Percentiles rank a stretch among this genome's conserved stretches.
phyloP scores from a whole-genome alignment of 805 yeast species.

The Wickerhamiella dianesei region DNA sequence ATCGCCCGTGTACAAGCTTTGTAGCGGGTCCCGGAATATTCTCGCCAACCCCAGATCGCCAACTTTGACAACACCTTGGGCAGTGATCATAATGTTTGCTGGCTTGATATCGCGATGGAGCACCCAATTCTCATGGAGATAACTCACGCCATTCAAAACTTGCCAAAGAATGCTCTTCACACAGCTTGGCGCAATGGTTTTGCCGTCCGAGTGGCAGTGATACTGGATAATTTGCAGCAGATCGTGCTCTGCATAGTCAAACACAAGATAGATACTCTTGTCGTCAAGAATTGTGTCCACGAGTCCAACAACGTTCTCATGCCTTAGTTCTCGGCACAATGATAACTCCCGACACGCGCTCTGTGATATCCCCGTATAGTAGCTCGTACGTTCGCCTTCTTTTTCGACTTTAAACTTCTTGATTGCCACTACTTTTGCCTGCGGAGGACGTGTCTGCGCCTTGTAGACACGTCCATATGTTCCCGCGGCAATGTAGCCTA shows the following conservation, averaged over 20 bases:
- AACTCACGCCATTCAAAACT: slow-evolving; percentile 79
- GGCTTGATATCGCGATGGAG: slow-evolving; percentile 93
- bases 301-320: slow-evolving; percentile 65
- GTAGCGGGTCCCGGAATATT: slow-evolving; percentile 73
- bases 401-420: slow-evolving; percentile 92
- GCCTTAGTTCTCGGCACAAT: slow-evolving; percentile 71
- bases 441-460: slow-evolving; percentile 42
- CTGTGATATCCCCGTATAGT: slow-evolving; percentile 91
- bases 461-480: slow-evolving; percentile 94
- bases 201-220: slow-evolving; percentile 45
- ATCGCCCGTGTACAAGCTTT: slow-evolving; percentile 79
- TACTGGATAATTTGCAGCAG: slow-evolving; percentile 83
- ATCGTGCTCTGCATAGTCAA: slow-evolving; percentile 95
- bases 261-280: slow-evolving; percentile 85
- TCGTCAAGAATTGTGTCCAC: slow-evolving; percentile 77
- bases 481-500: slow-evolving; percentile 97
- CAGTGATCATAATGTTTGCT: slow-evolving; percentile 92
- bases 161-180: slow-evolving; percentile 85
- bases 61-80: slow-evolving; percentile 80
- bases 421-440: slow-evolving; percentile 40
- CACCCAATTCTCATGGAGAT: slow-evolving; percentile 90
- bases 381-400: slow-evolving; percentile 65
- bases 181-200: slow-evolving; percentile 50
- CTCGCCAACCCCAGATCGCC: slow-evolving; percentile 92
- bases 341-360: slow-evolving; percentile 96